Conservation (phyloP, 164 flowering plant genomes). For the Vitis labrusca region DNA sequence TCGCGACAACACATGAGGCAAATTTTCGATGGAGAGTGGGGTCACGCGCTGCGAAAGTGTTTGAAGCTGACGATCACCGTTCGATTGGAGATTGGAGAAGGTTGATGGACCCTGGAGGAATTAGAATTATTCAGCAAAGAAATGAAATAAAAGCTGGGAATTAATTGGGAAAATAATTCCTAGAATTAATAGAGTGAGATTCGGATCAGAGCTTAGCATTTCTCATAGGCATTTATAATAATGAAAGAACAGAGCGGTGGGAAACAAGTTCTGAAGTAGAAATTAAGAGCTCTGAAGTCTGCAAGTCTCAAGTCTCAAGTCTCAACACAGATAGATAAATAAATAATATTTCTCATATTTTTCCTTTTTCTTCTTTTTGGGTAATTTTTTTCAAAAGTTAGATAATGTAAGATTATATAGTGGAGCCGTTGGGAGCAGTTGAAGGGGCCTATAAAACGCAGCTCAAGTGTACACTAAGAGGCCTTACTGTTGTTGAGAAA, state of each 20-base stretch:
- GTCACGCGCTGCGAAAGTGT: neutral
- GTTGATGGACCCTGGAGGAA: conserved; percentile 14
- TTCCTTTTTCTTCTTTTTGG: too few relatives aligned
- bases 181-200: conserved; percentile 20
- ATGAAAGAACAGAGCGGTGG: conserved; percentile 1
- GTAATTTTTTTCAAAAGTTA: too few relatives aligned
- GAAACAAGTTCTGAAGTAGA: conserved; percentile 7
- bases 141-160: conserved; percentile 1
- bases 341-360: too few relatives aligned
- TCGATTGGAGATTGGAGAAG: conserved; percentile 11
- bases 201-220: conserved; percentile 21
- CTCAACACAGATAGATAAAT: too few relatives aligned
- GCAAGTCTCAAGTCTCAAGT: too few relatives aligned
- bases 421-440: too few relatives aligned
- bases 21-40: too few relatives aligned
- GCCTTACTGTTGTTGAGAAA: conserved; percentile 28
- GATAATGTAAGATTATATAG: too few relatives aligned
- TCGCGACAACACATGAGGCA: too few relatives aligned
- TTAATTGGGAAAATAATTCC: conserved; percentile 24
- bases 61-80: neutral
- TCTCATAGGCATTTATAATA: neutral
- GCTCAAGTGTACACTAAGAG: neutral
- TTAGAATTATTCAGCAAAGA: neutral
- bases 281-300: too few relatives aligned
- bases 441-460: too few relatives aligned